Conservation (phyloP, 148 eudicot species). For the Silene conica region DNA sequence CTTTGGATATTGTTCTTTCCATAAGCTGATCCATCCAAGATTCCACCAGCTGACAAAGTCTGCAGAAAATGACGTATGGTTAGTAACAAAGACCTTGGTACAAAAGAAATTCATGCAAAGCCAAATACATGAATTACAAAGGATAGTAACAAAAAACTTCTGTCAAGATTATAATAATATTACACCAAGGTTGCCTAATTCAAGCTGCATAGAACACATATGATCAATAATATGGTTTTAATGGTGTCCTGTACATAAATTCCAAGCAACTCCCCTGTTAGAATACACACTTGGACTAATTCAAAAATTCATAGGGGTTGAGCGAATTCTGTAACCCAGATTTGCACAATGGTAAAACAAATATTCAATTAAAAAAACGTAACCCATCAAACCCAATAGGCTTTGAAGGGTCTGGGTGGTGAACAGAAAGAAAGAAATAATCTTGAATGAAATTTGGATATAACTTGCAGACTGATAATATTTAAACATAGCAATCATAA, state of each 20-base stretch:
- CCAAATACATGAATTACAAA: not conserved
- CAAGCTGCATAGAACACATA: not conserved
- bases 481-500: not conserved
- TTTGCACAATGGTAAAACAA: not conserved
- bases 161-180: not conserved
- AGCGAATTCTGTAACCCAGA: not conserved
- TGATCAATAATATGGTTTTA: too few species aligned
- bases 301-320: not conserved
- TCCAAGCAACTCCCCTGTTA: not conserved
- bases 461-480: not conserved
- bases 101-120: constrained; percentile 23
- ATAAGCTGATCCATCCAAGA: constrained; percentile 98
- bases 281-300: not conserved
- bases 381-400: not conserved
- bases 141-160: not conserved
- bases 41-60: constrained; percentile 87
- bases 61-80: constrained; percentile 28
- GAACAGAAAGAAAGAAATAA: not conserved
- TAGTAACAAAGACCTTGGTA: too few species aligned
- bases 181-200: not conserved
- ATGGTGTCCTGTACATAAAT: not conserved
- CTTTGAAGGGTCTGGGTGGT: not conserved
- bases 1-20: constrained; percentile 85
- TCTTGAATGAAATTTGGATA: not conserved
- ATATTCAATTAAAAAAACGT: not conserved